These are phyloP conservation scores for Saccharomycopsis javanensis DNA, from an alignment of 805 yeast genomes.

Conservation along the genomic window DNA sequence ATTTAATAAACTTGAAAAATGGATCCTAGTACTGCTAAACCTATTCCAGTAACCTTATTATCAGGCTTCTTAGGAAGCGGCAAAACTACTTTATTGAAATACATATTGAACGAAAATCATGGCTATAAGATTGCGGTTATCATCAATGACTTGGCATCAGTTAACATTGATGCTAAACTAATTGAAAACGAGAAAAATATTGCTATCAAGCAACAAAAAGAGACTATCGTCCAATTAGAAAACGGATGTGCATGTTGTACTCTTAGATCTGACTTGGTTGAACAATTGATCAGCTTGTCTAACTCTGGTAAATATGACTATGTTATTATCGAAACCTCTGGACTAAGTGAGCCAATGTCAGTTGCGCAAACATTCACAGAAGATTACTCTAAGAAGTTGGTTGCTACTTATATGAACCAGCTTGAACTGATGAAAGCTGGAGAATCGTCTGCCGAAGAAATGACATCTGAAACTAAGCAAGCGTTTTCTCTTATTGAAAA, in stretches of 20 bases:
- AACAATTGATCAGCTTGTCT: conserved; percentile 32
- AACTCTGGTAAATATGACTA: conserved; percentile 31
- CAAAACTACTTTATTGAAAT: conserved; percentile 37
- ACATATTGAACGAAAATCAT: conserved; percentile 32
- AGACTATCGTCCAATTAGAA: conserved; percentile 36
- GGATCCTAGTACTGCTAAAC: conserved; percentile 11
- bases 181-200: conserved; percentile 27
- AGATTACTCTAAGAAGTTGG: conserved; percentile 31
- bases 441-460: conserved; percentile 6
- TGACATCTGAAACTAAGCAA: neutral
- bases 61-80: conserved; percentile 41
- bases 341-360: conserved; percentile 41
- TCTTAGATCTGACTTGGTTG: conserved; percentile 36
- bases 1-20: neutral
- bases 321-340: conserved; percentile 38
- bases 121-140: conserved; percentile 37
- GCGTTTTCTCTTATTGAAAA: neutral
- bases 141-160: conserved; percentile 36
- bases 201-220: conserved; percentile 25
- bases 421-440: conserved; percentile 15
- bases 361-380: conserved; percentile 40
- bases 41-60: conserved; percentile 37
- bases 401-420: conserved; percentile 18
- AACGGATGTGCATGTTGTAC: conserved; percentile 44
- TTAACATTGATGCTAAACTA: conserved; percentile 36